Conservation (phyloP, 768 basidiomycete genomes). For the Tephrocybe sp. region DNA sequence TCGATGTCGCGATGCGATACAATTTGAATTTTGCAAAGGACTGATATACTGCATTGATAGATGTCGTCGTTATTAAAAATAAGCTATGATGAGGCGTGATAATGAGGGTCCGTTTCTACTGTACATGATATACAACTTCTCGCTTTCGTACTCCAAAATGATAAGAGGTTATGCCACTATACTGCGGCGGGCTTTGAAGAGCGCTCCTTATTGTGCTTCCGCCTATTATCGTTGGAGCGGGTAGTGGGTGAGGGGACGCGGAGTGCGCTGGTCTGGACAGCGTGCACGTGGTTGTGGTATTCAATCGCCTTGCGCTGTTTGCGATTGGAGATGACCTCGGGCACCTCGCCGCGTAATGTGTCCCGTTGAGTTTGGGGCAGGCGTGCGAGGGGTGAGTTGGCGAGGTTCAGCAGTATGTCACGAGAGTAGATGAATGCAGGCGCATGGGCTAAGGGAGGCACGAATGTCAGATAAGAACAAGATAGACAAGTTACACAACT, state of each 20-base stretch:
- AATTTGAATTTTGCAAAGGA: too few relatives aligned
- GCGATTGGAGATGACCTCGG: slow-evolving; percentile 27
- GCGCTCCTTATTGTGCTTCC: not conserved
- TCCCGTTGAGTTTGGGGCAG: slow-evolving; percentile 24
- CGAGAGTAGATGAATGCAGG: slow-evolving; percentile 24
- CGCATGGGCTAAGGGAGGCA: slow-evolving; percentile 6
- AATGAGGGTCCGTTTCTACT: not conserved
- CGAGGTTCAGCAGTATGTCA: slow-evolving; percentile 25
- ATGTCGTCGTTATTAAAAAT: too few relatives aligned
- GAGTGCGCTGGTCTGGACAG: not conserved
- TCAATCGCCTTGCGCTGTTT: slow-evolving; percentile 29
- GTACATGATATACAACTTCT: slow-evolving; percentile 5
- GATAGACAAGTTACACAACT: too few relatives aligned
- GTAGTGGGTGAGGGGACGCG: not conserved
- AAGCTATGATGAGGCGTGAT: too few relatives aligned
- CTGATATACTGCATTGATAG: too few relatives aligned
- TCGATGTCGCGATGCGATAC: too few relatives aligned
- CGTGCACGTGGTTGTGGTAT: slow-evolving; percentile 17
- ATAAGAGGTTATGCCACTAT: not conserved
- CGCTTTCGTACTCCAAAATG: not conserved
- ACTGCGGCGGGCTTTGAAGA: not conserved
- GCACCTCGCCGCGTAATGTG: slow-evolving; percentile 21
- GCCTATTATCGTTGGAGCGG: not conserved
- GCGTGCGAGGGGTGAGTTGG: slow-evolving; percentile 26
- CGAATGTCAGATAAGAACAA: too few relatives aligned